A percentile compares a stretch with the other conserved stretches of the same genome.
These are phyloP conservation scores for Colletotrichum shisoi DNA, from an alignment of 2,329 filamentous ascomycete species.

Conservation along the genomic window DNA sequence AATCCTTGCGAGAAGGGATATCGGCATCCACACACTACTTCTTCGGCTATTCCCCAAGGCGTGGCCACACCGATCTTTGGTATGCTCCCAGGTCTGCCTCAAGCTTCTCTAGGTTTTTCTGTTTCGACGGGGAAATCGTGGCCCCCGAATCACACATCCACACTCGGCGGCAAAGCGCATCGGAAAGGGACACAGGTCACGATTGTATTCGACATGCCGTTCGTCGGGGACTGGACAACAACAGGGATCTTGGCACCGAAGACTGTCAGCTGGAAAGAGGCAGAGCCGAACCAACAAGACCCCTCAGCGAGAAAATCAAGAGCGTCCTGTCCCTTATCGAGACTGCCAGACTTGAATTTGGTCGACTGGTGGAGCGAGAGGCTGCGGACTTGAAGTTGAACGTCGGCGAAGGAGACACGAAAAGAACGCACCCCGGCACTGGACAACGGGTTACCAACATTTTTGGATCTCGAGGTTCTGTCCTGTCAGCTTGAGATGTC, in stretches of 20 bases:
- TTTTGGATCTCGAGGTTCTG: neutral
- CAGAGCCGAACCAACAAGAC: neutral
- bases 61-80: constrained; percentile 9
- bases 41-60: constrained; percentile 16
- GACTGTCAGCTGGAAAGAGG: neutral
- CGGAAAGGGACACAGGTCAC: neutral
- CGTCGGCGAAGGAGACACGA: neutral
- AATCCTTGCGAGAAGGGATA: constrained; percentile 6
- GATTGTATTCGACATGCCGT: neutral
- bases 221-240: neutral
- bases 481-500: neutral
- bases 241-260: neutral
- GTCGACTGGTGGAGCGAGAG: neutral
- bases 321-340: neutral
- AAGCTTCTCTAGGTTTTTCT: neutral
- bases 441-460: neutral
- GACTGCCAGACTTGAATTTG: neutral
- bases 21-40: constrained; percentile 10
- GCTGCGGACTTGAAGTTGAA: neutral
- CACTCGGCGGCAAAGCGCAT: neutral
- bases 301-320: constrained; percentile 13
- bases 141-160: neutral
- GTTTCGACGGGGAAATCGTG: neutral
- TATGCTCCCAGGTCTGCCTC: constrained; percentile 1
- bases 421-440: neutral